Conservation (phyloP, 371 early-diverging fungal species). For the Neoconidiobolus thromboides region DNA sequence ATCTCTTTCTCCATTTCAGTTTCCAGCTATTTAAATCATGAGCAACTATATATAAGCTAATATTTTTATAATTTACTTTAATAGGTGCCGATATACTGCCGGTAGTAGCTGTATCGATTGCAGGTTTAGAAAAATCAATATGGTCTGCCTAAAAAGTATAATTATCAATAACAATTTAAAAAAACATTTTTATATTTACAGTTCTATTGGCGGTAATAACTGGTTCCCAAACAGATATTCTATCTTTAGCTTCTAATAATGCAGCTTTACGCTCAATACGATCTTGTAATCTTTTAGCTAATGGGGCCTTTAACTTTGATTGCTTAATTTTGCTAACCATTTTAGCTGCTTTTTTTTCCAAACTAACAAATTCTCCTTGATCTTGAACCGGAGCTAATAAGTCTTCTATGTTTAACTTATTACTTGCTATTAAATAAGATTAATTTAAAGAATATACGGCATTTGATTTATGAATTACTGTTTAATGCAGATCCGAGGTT, state of each 20-base stretch:
- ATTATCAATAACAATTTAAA: background rate
- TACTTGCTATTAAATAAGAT: slow-evolving; percentile 11
- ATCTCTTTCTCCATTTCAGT: slow-evolving; percentile 71
- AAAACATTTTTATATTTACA: slow-evolving; percentile 3
- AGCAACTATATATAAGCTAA: background rate
- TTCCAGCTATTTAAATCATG: slow-evolving; percentile 9
- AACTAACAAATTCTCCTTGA: slow-evolving; percentile 28
- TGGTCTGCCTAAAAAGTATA: slow-evolving; percentile 35
- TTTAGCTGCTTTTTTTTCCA: slow-evolving; percentile 32
- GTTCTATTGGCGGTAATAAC: slow-evolving; percentile 63
- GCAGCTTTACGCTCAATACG: slow-evolving; percentile 70
- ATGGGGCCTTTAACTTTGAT: slow-evolving; percentile 49
- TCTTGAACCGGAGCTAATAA: slow-evolving; percentile 43
- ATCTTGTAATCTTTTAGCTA: slow-evolving; percentile 65
- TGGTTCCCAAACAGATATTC: slow-evolving; percentile 65
- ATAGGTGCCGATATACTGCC: slow-evolving; percentile 37
- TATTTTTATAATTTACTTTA: slow-evolving; percentile 13
- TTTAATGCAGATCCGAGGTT: slow-evolving; percentile 29
- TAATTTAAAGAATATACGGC: background rate
- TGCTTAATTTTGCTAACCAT: slow-evolving; percentile 17
- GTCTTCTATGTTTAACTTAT: slow-evolving; percentile 51
- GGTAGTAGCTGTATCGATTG: slow-evolving; percentile 22
- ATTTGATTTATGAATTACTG: slow-evolving; percentile 12
- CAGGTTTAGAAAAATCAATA: slow-evolving; percentile 39
- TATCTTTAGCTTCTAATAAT: slow-evolving; percentile 52